A percentile compares a stretch with the other conserved stretches of the same genome.
Evolutionary conservation across 176 grass and related monocot species (phyloP).

Genomic region (Musa itinerans): DNA sequence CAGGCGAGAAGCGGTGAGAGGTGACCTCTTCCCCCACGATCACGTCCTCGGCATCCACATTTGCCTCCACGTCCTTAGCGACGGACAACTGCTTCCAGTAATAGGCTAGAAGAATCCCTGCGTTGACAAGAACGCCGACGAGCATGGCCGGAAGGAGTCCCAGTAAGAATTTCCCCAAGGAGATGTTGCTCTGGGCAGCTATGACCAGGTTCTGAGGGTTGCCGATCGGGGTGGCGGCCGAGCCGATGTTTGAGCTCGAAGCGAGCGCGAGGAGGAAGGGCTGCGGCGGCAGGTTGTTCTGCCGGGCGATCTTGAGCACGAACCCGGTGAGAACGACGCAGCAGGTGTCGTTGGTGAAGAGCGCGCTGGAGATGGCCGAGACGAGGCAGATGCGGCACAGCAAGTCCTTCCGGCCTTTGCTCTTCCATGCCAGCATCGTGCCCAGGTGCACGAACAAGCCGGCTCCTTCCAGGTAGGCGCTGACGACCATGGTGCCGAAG

Average conservation of each 20-base stretch:
- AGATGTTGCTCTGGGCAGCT: conserved; percentile 70
- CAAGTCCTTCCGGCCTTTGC: conserved; percentile 69
- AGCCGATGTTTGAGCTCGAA: conserved; percentile 79
- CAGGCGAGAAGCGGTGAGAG: conserved; percentile 78
- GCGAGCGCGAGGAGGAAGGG: conserved; percentile 73
- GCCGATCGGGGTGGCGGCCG: conserved; percentile 73
- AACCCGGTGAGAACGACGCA: conserved; percentile 71
- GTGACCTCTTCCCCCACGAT: conserved; percentile 66
- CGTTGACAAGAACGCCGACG: conserved; percentile 47
- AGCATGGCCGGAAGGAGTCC: conserved; percentile 72
- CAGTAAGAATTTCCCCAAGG: conserved; percentile 53
- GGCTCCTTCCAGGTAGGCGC: conserved; percentile 83
- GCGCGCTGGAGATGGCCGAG: conserved; percentile 63
- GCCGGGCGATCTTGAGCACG: conserved; percentile 83
- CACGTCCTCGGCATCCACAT: conserved; percentile 26
- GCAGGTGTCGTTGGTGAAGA: conserved; percentile 97
- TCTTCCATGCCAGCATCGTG: conserved; percentile 50
- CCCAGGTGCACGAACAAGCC: conserved; percentile 89
- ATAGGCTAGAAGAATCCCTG: conserved; percentile 51
- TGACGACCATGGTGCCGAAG: conserved; percentile 93
- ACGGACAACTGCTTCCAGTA: conserved; percentile 59
- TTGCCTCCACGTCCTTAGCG: conserved; percentile 35
- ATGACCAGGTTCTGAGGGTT: conserved; percentile 98
- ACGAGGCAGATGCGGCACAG: conserved; percentile 63
- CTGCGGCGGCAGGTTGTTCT: conserved; percentile 77